Percentiles rank a stretch among this genome's conserved stretches.
These are phyloP conservation scores for Fraxinus pennsylvanica DNA, from an alignment of 257 asterid genomes.

Conservation along the genomic window DNA sequence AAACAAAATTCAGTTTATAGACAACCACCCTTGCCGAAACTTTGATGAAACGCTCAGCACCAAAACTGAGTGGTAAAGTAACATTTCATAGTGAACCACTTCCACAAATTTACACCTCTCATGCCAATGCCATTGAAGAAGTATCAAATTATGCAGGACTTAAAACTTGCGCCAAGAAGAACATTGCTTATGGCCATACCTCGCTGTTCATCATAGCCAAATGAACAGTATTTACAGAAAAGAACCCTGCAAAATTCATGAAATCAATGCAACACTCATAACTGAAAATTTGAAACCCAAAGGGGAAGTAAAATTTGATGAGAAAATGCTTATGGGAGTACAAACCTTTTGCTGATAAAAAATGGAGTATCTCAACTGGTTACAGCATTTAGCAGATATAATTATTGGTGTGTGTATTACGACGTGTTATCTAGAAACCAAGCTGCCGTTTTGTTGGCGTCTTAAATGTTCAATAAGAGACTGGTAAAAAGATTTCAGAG, in stretches of 20 bases:
- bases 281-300: not conserved
- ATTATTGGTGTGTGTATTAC: not conserved
- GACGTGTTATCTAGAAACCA: slow-evolving; percentile 45
- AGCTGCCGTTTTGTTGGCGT: slow-evolving; percentile 49
- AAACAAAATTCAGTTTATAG: not conserved
- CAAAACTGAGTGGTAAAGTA: slow-evolving; percentile 26
- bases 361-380: slow-evolving; percentile 34
- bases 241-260: slow-evolving; percentile 47
- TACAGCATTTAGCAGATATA: slow-evolving; percentile 25
- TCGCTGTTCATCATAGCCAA: slow-evolving; percentile 40
- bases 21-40: slow-evolving; percentile 24
- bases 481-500: slow-evolving; percentile 48
- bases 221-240: slow-evolving; percentile 62
- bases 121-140: slow-evolving; percentile 1
- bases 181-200: slow-evolving; percentile 34
- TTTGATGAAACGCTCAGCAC: slow-evolving; percentile 21
- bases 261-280: slow-evolving; percentile 8
- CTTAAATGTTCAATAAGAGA: slow-evolving; percentile 45
- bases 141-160: not conserved
- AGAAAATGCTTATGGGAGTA: slow-evolving; percentile 4
- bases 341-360: slow-evolving; percentile 39
- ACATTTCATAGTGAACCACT: slow-evolving; percentile 25
- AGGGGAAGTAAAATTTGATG: not conserved
- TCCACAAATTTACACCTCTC: slow-evolving; percentile 59
- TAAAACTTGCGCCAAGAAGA: slow-evolving; percentile 4